Base-by-base conservation (phyloP, 495 filamentous ascomycete genomes). In the Aspergillus ostianus region DNA sequence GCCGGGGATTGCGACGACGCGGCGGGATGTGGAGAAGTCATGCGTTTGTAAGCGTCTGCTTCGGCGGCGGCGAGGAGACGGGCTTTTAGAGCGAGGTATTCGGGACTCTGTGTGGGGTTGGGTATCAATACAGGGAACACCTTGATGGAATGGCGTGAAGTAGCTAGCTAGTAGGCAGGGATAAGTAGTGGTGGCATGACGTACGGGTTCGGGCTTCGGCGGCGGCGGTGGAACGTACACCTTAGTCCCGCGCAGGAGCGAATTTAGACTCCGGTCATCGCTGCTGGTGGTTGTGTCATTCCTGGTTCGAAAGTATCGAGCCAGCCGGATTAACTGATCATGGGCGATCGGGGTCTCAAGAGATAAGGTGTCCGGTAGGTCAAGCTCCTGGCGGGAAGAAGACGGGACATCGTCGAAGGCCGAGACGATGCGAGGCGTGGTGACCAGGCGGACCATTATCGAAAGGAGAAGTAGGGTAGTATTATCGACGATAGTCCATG, bases 11-110 rank as follows among this genome's bases (percentile, higher is more conserved):
- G 66, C 45, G 50, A 29, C 26, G 51, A 61, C 6, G n/a, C 50
- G 8, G n/a, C 48, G 6, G 51, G 64, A 0, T 71, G 73, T n/a
- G 74, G 77, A 56, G 50, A 26, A 15, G 50, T 57, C 51, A 87
- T 72, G 81, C 87, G 83, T 55, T 89, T 83, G 75, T 98, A 98
- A 12, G 83, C 80, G 52, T 87, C 84, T 64, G 85, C 77, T 76
- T 98, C 92, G 67, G 89, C 87, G 64, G 92, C 86, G 49, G 80
- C 80, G 48, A 91, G 90, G 21, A 98, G 86, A 18, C 88, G 84
- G 3, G 85, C 82, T 93, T 98, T 98, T 4, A 94, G 75, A 8
- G 86, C 90, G 73, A 93, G 90, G 76, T 94, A 98, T 79, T 95
- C 91, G 8, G 88, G 76, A 12, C 84, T 89, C 91, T 98, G 59